Conservation (phyloP, 2,329 filamentous ascomycete species). For the Neofusicoccum sp. region DNA sequence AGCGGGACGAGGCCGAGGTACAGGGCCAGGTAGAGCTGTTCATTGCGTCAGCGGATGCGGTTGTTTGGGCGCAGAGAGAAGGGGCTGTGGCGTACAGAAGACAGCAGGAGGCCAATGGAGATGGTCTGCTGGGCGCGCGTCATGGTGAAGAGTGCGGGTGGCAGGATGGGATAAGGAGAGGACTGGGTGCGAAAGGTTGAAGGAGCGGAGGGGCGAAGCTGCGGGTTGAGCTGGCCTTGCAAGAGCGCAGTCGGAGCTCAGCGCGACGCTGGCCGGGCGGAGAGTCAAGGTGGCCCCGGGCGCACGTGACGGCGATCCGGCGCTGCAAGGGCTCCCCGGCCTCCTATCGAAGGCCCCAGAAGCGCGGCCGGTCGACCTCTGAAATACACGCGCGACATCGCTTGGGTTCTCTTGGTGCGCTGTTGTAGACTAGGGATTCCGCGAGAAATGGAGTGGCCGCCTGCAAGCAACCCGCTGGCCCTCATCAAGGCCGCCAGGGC, state of each 20-base stretch:
- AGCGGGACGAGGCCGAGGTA: constrained; percentile 82
- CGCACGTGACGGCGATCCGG: constrained; percentile 1
- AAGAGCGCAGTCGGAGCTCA: neutral
- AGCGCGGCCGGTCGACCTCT: neutral
- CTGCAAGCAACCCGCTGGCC: neutral
- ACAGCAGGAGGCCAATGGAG: constrained; percentile 80
- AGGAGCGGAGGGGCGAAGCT: constrained; percentile 5
- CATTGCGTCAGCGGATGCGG: neutral
- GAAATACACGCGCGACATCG: neutral
- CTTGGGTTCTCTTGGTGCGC: neutral
- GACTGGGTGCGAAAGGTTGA: neutral
- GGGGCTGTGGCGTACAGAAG: constrained; percentile 64
- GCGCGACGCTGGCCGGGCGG: neutral
- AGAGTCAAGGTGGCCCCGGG: constrained; percentile 6
- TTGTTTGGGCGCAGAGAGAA: constrained; percentile 6
- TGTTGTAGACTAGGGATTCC: neutral
- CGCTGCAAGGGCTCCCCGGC: neutral
- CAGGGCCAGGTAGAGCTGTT: constrained; percentile 81
- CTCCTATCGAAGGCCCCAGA: constrained; percentile 16
- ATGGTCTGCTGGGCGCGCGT: constrained; percentile 92
- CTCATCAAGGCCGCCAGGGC: neutral
- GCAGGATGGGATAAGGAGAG: neutral
- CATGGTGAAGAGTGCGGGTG: constrained; percentile 53
- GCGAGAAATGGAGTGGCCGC: constrained; percentile 12
- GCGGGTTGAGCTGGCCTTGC: neutral